These are phyloP conservation scores for Lomentospora prolificans DNA, from an alignment of 2,329 filamentous ascomycete genomes.

Conservation along the genomic window DNA sequence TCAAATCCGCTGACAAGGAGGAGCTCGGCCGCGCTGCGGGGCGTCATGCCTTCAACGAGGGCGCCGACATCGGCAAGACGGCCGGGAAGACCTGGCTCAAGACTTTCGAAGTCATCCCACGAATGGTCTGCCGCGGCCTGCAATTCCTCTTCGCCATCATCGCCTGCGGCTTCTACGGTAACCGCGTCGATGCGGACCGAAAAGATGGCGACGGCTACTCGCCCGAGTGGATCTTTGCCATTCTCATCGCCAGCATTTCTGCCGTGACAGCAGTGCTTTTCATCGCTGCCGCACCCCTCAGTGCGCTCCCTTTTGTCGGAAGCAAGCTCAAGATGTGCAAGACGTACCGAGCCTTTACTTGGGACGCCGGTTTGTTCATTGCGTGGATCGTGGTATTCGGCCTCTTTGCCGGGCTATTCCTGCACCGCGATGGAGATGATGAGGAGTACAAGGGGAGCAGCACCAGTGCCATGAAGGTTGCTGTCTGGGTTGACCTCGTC, in stretches of 20 bases:
- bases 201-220: slow-evolving; percentile 28
- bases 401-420: slow-evolving; percentile 62
- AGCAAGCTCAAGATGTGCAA: slow-evolving; percentile 23
- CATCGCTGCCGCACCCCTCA: slow-evolving; percentile 25
- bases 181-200: slow-evolving; percentile 41
- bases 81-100: slow-evolving; percentile 34
- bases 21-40: slow-evolving; percentile 24
- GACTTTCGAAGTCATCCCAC: slow-evolving; percentile 35
- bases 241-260: slow-evolving; percentile 45
- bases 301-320: slow-evolving; percentile 23
- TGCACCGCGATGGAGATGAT: slow-evolving; percentile 45
- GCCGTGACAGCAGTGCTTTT: slow-evolving; percentile 39
- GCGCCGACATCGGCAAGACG: slow-evolving; percentile 27
- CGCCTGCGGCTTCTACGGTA: slow-evolving; percentile 59
- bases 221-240: slow-evolving; percentile 55
- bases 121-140: slow-evolving; percentile 48
- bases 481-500: slow-evolving; percentile 62
- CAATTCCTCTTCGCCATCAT: slow-evolving; percentile 63
- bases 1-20: slow-evolving; percentile 22
- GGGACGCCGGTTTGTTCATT: slow-evolving; percentile 33
- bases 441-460: slow-evolving; percentile 31
- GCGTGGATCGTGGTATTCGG: slow-evolving; percentile 60
- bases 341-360: slow-evolving; percentile 33
- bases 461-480: slow-evolving; percentile 51
- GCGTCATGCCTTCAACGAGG: slow-evolving; percentile 22